Evolutionary conservation across 176 grass and related monocot species (phyloP), one percentile per base, ranked within the genome.

Genomic region (Ananas comosus): DNA sequence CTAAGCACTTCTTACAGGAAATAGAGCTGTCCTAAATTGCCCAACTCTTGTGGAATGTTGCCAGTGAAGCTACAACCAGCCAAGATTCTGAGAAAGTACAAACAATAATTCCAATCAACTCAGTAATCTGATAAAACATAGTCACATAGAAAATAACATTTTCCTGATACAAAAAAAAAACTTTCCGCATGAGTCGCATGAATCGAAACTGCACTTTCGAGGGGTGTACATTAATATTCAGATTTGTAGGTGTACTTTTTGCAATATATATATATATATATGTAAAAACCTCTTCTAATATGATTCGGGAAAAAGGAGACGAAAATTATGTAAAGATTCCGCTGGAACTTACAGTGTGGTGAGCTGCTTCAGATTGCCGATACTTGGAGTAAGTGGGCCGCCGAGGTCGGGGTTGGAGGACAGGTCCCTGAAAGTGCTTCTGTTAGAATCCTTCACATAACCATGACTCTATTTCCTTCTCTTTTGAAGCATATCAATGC

Each of bases 331-430:
- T 70, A 69, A 52, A 51, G 6, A 76, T 63, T 42, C 18, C 13
- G 24, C 9, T 33, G 17, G 33, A 53, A 79, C 87, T 87, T 92
- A 97, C 93, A 97, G 72, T 54, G 53, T 75, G 22, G 73, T 90
- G 12, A 97, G 89, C 71, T 92, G 75, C 67, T 76, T 82, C 69
- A 97, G 68, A 75, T 92, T 90, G 76, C 89, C 84, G 77, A 97
- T 90, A 48, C 53, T 83, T 72, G 84, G 71, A 73, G 84, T 51
- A 53, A 97, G 83, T 59, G 66, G 65, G 63, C 93, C 93, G 13
- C 79, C 79, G 7, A 97, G 80, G 47, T 49, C 22, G 18, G 4
- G 4, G 25, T 97, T 97, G 64, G 74, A 90, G 33, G 93, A 92
- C 13, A 97, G 72, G 77, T 92, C 93, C 84, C 93, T 97, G 89